These are phyloP conservation scores for Bruguiera hainesii DNA, from an alignment of 441 rosid species.

Conservation along the genomic window DNA sequence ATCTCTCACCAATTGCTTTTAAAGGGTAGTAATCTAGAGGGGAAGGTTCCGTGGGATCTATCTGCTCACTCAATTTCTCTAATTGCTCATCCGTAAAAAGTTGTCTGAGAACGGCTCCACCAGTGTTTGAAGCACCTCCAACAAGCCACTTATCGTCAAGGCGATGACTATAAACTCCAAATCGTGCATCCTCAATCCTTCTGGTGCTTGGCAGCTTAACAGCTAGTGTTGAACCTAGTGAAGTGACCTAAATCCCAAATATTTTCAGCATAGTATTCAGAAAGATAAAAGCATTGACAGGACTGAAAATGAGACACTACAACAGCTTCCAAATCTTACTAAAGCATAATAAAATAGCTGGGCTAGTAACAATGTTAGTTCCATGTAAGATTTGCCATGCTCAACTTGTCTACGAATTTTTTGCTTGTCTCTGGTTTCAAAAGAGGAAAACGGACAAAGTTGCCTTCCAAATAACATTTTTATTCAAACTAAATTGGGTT, in stretches of 20 bases:
- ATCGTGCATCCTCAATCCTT: conserved; percentile 87
- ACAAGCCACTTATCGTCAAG: conserved; percentile 96
- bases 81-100: conserved; percentile 69
- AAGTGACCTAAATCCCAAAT: conserved; percentile 61
- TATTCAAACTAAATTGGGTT: neutral
- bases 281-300: neutral
- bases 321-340: neutral
- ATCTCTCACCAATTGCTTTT: conserved; percentile 68
- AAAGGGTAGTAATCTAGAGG: conserved; percentile 85
- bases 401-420: no score
- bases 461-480: neutral
- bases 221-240: conserved; percentile 90
- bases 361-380: neutral
- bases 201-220: conserved; percentile 74
- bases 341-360: neutral
- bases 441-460: neutral
- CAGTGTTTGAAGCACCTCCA: conserved; percentile 99
- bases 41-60: conserved; percentile 60
- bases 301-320: neutral
- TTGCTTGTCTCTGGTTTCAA: no score
- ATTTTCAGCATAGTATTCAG: neutral
- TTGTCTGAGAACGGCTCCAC: conserved; percentile 87
- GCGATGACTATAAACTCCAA: conserved; percentile 93
- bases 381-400: no score
- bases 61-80: conserved; percentile 58